phyloP scores from a whole-genome alignment of 352 stramenopile genomes.

The Globisporangium polare region DNA sequence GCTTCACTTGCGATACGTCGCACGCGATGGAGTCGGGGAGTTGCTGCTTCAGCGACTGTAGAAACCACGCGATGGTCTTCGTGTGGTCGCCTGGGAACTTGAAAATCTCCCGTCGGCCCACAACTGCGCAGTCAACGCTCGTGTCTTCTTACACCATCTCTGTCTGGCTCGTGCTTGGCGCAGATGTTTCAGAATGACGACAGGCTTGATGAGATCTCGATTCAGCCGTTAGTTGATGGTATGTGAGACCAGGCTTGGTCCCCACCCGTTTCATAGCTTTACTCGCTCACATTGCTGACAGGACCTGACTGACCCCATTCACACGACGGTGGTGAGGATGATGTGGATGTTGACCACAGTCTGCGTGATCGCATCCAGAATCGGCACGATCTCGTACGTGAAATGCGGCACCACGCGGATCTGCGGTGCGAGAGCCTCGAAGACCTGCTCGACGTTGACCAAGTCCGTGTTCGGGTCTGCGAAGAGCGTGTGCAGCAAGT shows the following conservation, averaged over 20 bases:
- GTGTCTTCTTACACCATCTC: background rate
- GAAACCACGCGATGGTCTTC: background rate
- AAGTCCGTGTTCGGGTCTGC: conserved; percentile 31
- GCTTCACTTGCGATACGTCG: background rate
- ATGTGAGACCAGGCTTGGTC: no score
- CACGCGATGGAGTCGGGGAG: background rate
- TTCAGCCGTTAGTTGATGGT: background rate
- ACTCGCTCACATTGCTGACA: background rate
- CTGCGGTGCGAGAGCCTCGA: conserved; percentile 29
- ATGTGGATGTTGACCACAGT: conserved; percentile 51
- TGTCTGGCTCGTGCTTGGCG: background rate
- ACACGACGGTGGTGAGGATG: conserved; percentile 24
- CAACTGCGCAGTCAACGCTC: background rate
- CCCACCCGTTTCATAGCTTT: background rate
- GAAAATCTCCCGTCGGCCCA: background rate
- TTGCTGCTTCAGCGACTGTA: background rate
- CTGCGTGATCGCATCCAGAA: conserved; percentile 55
- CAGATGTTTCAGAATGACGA: background rate
- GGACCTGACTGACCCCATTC: background rate
- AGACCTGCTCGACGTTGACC: conserved; percentile 35
- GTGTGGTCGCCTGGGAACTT: background rate
- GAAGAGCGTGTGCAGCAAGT: conserved; percentile 40
- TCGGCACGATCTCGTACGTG: conserved; percentile 48
- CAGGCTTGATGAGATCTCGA: background rate
- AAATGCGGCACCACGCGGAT: conserved; percentile 30